Base-by-base conservation (phyloP, 805 yeast genomes). In the Myxozyma mucilagina region DNA sequence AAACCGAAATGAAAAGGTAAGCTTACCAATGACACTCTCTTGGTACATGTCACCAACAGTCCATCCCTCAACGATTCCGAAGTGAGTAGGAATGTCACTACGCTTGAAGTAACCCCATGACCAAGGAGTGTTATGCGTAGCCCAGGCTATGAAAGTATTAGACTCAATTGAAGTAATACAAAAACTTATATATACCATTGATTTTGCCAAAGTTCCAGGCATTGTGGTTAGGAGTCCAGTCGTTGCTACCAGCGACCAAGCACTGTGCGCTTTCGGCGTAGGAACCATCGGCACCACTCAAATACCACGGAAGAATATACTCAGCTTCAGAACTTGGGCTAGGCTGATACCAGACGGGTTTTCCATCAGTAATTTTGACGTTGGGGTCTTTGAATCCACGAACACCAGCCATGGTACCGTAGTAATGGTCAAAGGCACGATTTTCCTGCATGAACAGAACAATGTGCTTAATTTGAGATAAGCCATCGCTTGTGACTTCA, bases 21-120 rank as follows among this genome's bases (percentile, higher is more conserved):
- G 18, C 49, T 11, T 43, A 56, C 66, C 69, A 48, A 67, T 64
- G 13, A 67, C 68, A 24, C 63, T 16, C 53, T 67, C 69, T n/a
- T 58, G 44, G 52, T 68, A 68, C 71, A 69, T 69, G 55, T 69
- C 71, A n/a, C 57, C 71, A 11, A 69, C 61, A 18, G 70, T 65
- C 67, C 68, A 69, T 4, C 65, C 67, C 41, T 69, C 71, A 11
- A 56, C 69, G 43, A 69, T 62, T 10, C 56, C 60, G 49, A 58
- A 69, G 42, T 66, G 69, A 13, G 65, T 56, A 34, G 71, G 71
- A 16, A 69, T 53, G 36, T 69, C 71, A 1, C 34, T 9, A 20
- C 70, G 56, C 35, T 42, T 56, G 47, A 59, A 53, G 48, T 68
- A 50, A 13, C 69, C 67, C 70, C 70, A 67, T 8, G 70, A 64